Base-by-base conservation (phyloP, 768 basidiomycete species). In the Goffeauzyma gilvescens region DNA sequence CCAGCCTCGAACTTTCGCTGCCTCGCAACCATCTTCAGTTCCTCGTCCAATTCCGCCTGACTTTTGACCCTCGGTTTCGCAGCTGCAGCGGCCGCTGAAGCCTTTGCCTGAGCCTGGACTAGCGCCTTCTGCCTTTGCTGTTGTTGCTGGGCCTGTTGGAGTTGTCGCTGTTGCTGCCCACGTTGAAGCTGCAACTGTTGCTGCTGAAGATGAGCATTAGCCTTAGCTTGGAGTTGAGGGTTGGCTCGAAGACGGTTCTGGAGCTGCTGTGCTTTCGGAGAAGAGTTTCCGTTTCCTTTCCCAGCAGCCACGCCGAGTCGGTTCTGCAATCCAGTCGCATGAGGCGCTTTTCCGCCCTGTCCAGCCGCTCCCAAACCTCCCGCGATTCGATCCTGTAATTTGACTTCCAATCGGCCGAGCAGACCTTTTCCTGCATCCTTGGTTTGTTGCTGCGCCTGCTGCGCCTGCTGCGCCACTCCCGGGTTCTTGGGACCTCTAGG, bases 11-110 rank as follows among this genome's bases (percentile, higher is more conserved):
- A 41, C 21, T 41, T 41, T 22, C 20, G 20, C 39, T 25, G 26
- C 28, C 39, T 41, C 8, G 25, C 26, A 20, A 28, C 13, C 17
- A 13, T 27, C 15, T 15, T 34, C 41, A 42, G 34, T 23, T 34
- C 41, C 7, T 34, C 41, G 12, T 42, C 41, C 30, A 32, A 23
- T 24, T 44, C 34, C 12, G 27, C 33, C 24, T 27, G 23, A 32
- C 21, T 33, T 22, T 26, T 33, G 7, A 22, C 12, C 14, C 17
- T 31, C 12, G 39, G 28, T 18, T 31, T 41, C 26, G 39, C 39
- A 14, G n/a, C n/a, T 30, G 8, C n/a, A 9, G 8, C n/a, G 5
- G 39, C 26, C 15, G n/a, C 15, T 5, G 25, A 8, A 23, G 39
- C 12, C 8, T 25, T n/a, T 5, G 38, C 3, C 20, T 20, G 38